phyloP scores from a whole-genome alignment of 2,329 filamentous ascomycete species.

The Thermothelomyces thermophilus region DNA sequence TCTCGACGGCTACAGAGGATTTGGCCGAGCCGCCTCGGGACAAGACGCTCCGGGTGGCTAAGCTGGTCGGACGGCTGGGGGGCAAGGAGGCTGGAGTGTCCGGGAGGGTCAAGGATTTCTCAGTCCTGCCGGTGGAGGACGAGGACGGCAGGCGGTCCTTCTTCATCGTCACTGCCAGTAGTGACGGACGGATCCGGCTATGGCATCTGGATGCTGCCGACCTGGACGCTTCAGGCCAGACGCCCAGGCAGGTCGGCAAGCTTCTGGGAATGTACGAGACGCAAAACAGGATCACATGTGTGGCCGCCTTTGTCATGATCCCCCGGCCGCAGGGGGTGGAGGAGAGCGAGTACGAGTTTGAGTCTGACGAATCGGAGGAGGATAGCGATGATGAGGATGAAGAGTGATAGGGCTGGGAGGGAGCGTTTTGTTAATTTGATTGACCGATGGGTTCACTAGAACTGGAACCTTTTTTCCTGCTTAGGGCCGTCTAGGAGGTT shows the following conservation, averaged over 20 bases:
- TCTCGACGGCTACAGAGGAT: constrained; percentile 53
- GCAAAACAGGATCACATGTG: constrained; percentile 80
- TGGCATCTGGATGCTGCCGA: constrained; percentile 56
- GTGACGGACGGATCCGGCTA: constrained; percentile 76
- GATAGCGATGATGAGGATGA: constrained; percentile 24
- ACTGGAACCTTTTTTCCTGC: too few relatives aligned
- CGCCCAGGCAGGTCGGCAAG: constrained; percentile 46
- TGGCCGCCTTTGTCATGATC: constrained; percentile 81
- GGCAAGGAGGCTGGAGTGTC: constrained; percentile 61
- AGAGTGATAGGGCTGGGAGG: background rate
- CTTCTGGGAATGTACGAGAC: constrained; percentile 76
- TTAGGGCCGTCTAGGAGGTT: too few relatives aligned
- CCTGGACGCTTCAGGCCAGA: constrained; percentile 29
- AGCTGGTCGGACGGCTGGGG: constrained; percentile 69
- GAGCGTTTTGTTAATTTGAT: too few relatives aligned
- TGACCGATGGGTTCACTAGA: background rate
- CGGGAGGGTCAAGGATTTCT: constrained; percentile 84
- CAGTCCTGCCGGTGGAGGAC: constrained; percentile 46
- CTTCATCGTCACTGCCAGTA: constrained; percentile 68
- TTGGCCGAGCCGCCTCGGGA: constrained; percentile 16
- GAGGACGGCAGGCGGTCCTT: constrained; percentile 37
- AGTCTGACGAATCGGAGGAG: constrained; percentile 33
- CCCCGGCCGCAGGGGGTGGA: constrained; percentile 55
- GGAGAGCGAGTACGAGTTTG: constrained; percentile 49
- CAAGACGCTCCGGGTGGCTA: constrained; percentile 48